Evolutionary conservation across 1,139 yeast genomes (phyloP).

Genomic region (Lodderomyces beijingensis): DNA sequence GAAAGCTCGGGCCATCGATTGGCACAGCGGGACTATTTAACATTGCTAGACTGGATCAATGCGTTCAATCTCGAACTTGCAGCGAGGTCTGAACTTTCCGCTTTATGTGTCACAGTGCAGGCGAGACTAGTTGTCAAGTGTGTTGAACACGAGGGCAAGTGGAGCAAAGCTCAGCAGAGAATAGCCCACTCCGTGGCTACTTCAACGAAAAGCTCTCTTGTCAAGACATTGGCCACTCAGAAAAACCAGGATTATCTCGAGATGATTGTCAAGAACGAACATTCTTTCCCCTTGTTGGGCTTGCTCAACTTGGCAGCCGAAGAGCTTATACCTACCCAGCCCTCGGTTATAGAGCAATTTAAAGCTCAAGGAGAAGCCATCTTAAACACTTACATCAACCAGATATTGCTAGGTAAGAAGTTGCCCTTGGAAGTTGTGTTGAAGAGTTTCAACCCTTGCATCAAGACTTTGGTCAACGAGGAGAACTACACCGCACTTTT

Average conservation of each 20-base stretch:
- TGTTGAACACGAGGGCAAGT: conserved; percentile 11
- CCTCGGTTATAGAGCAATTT: conserved; percentile 29
- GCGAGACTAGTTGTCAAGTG: conserved; percentile 20
- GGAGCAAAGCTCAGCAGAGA: conserved; percentile 41
- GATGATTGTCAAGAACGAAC: conserved; percentile 11
- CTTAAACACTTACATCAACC: conserved; percentile 22
- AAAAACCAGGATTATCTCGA: conserved; percentile 10
- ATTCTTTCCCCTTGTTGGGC: conserved; percentile 28
- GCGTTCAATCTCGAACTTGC: conserved; percentile 22
- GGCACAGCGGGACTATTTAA: conserved; percentile 53
- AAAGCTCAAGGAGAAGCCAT: conserved; percentile 16
- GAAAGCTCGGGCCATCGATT: conserved; percentile 28
- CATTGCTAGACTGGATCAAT: conserved; percentile 56
- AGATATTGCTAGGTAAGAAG: conserved; percentile 43
- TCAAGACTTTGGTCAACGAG: conserved; percentile 38
- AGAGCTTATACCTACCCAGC: conserved; percentile 38
- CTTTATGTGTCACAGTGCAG: conserved; percentile 19
- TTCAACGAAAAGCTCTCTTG: conserved; percentile 29
- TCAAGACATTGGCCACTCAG: conserved; percentile 10
- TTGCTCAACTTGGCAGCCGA: conserved; percentile 33
- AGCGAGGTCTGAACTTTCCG: conserved; percentile 8
- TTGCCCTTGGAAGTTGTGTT: conserved; percentile 27
- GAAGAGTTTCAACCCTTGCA: conserved; percentile 33
- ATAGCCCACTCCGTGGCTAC: conserved; percentile 40
- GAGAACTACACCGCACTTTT: conserved; percentile 40